These are phyloP conservation scores for Arbutus unedo DNA, from an alignment of 148 eudicot genomes.

Conservation along the genomic window DNA sequence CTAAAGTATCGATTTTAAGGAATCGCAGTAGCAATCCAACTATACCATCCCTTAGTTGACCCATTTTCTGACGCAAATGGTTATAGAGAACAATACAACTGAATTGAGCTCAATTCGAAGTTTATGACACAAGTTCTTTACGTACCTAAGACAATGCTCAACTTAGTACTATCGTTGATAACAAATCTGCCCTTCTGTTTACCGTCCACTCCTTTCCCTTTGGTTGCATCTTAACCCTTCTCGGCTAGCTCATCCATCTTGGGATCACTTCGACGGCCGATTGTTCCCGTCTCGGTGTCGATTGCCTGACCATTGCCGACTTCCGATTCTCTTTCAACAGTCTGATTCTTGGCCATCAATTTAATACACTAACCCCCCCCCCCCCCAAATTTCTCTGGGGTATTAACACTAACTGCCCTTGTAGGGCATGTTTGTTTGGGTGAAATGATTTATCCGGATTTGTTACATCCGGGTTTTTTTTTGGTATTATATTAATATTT, in stretches of 20 bases:
- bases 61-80: background rate
- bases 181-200: background rate
- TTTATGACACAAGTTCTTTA: background rate
- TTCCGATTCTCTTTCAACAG: background rate
- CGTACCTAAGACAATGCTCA: background rate
- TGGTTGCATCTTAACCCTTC: background rate
- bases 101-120: background rate
- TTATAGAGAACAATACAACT: background rate
- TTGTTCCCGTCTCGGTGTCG: background rate
- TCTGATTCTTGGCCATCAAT: background rate
- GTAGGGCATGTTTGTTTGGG: background rate
- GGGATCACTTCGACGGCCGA: background rate
- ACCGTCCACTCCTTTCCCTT: background rate
- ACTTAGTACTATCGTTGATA: background rate
- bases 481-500: no score
- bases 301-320: background rate
- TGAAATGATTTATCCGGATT: no score
- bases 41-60: background rate
- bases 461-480: no score
- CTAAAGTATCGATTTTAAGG: background rate
- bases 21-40: background rate
- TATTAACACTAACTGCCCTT: background rate
- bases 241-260: background rate
- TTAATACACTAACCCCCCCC: no score
- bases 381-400: no score